Conservation (phyloP, 768 basidiomycete genomes). For the Lactarius quietus region DNA sequence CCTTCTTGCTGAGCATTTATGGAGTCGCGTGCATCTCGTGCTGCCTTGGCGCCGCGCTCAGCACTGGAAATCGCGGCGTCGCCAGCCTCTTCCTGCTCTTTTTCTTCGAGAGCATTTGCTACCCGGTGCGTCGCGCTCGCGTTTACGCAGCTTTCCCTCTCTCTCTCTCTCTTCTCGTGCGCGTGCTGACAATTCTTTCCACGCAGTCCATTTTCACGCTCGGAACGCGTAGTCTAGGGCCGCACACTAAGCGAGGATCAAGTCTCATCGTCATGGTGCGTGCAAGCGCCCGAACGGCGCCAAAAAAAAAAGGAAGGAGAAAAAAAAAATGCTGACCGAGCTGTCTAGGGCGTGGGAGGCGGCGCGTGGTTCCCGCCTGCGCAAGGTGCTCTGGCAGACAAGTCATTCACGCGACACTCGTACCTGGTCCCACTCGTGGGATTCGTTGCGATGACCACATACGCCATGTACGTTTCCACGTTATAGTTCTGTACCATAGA, state of each 20-base stretch:
- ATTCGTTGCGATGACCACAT: conserved; percentile 54
- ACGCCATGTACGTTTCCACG: conserved; percentile 46
- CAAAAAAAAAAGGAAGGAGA: background rate
- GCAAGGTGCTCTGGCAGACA: conserved; percentile 54
- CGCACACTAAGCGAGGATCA: conserved; percentile 57
- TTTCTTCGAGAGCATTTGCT: conserved; percentile 76
- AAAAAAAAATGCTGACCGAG: background rate
- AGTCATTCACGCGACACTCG: conserved; percentile 46
- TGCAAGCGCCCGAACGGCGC: background rate
- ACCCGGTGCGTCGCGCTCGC: conserved; percentile 51
- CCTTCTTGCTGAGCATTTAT: conserved; percentile 55
- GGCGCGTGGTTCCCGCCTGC: conserved; percentile 69
- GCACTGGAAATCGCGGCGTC: conserved; percentile 52
- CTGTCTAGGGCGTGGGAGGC: conserved; percentile 51
- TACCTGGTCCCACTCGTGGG: conserved; percentile 60
- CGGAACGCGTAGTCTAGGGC: conserved; percentile 60
- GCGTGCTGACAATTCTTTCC: background rate
- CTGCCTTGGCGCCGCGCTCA: conserved; percentile 46
- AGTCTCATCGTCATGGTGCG: conserved; percentile 60
- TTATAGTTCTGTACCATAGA: background rate
- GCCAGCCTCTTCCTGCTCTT: conserved; percentile 61
- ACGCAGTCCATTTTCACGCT: conserved; percentile 59
- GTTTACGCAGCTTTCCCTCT: no score
- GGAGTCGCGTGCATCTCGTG: conserved; percentile 50
- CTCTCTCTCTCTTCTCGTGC: background rate